Base-by-base conservation (phyloP, 2,329 filamentous ascomycete species). In the Claviceps africana region DNA sequence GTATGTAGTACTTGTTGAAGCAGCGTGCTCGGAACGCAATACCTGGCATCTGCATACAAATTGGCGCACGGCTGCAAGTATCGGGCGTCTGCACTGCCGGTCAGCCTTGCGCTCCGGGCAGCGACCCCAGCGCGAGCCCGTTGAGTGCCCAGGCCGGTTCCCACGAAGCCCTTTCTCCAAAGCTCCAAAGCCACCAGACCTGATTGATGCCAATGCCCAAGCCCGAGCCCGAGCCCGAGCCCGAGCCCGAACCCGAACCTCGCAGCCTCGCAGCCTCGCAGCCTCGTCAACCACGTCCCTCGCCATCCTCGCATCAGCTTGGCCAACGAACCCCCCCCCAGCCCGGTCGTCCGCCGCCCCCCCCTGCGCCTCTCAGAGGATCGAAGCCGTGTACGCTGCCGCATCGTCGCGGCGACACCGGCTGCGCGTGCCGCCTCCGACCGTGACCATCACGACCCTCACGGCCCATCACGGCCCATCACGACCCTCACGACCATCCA, bases 371-470 rank as follows among this genome's bases (percentile, higher is more conserved):
- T 48, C 50, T 50, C n/a, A n/a, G n/a, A n/a, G n/a, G 45, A 50
- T 51, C 47, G 46, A 48, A 31, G 35, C 35, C 43, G 45, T 31
- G 30, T 43, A 50, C 51, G 53, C 53, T 60, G 64, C 64, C 63
- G 64, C 63, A 61, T 61, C 58, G 60, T 61, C 59, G 67, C 65
- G 67, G 66, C 67, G 65, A 63, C 62, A 62, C 59, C 60, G n/a
- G 65, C 59, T 61, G 61, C 63, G 61, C 63, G 55, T 28, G 44
- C 28, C 56, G 48, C 57, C 57, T 58, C 56, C 59, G 57, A 59
- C 60, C 57, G 57, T 60, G 57, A 59, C 60, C 58, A 57, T 60
- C 57, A 63, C n/a, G n/a, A n/a, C n/a, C n/a, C n/a, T n/a, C n/a
- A n/a, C n/a, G n/a, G n/a, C n/a, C n/a, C n/a, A n/a, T n/a, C n/a